Evolutionary conservation across 164 flowering plant genomes (phyloP), one percentile per base, ranked within the genome.

Genomic region (Sedum album): DNA sequence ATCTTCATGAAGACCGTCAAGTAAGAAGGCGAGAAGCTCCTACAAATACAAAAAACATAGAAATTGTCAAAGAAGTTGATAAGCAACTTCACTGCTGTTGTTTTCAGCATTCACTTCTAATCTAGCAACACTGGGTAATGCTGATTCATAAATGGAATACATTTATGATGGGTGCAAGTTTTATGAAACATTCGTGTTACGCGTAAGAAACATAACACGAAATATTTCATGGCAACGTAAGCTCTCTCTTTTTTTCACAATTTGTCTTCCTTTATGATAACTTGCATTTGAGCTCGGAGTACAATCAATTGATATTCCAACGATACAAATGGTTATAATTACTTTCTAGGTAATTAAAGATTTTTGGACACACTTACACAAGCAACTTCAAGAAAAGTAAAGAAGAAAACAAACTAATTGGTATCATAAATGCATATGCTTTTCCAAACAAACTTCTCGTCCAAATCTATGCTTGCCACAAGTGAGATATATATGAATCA

Each of bases 1-100:
- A 82, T 93, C 98, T 86, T 93, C 98, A 84, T 93, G 98, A 75
- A 93, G 79, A 41, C 98, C 98, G 80, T 93, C 96, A 77, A 93
- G 74, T 70, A 93, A 79, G 79, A 93, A 93, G 39, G 96, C 97
- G 73, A 93, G 90, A 76, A 93, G 94, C 81, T 93, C 98, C 98
- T 93, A 73, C 14, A n/a, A 73, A 25, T 26, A 13, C 35, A 57
- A 11, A 57, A 71, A 33, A 69, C 23, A 66, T 18, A 42, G n/a
- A 70, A 21, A 31, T 63, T 23, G 42, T 44, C 48, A 68, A 55
- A 53, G 7, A n/a, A n/a, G n/a, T n/a, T 23, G 6, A n/a, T 51
- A 55, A 9, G 31, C 18, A n/a, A n/a, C n/a, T n/a, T n/a, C n/a
- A n/a, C n/a, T n/a, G n/a, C n/a, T n/a, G n/a, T n/a, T n/a, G n/a